Percentiles rank a stretch among this genome's conserved stretches.
Evolutionary conservation across 371 early-diverging fungal genomes (phyloP).

Genomic region (Mucor mucedo): DNA sequence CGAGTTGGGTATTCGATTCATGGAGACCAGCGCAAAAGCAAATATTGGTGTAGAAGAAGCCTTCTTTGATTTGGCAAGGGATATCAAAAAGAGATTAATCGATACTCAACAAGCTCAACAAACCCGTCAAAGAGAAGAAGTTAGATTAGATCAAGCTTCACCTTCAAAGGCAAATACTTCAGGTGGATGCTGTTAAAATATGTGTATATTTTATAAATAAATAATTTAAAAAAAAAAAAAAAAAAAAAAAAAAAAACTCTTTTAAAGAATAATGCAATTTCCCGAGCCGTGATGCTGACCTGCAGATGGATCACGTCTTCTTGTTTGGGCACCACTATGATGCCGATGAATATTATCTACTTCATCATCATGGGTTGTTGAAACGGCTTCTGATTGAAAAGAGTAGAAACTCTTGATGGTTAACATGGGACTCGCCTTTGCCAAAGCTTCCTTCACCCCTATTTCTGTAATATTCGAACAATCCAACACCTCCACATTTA

Average conservation of each 20-base stretch:
- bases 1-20: slow-evolving; percentile 87
- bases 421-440: slow-evolving; percentile 40
- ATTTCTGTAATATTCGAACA: slow-evolving; percentile 49
- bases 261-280: slow-evolving; percentile 39
- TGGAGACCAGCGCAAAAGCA: slow-evolving; percentile 97
- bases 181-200: slow-evolving; percentile 27
- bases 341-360: not conserved
- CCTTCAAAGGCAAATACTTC: slow-evolving; percentile 31
- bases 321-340: slow-evolving; percentile 1
- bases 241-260: not conserved
- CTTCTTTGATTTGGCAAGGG: slow-evolving; percentile 93
- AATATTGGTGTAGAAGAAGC: slow-evolving; percentile 98
- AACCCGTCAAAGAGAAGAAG: slow-evolving; percentile 53
- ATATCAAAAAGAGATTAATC: slow-evolving; percentile 57
- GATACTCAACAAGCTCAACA: slow-evolving; percentile 59
- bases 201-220: not conserved
- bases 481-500: slow-evolving; percentile 49
- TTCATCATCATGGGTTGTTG: too few relatives aligned
- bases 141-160: slow-evolving; percentile 40
- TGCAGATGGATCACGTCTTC: slow-evolving; percentile 9
- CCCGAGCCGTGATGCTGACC: slow-evolving; percentile 21
- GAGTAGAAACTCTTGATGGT: slow-evolving; percentile 54
- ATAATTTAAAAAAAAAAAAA: not conserved
- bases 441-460: slow-evolving; percentile 41
- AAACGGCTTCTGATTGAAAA: slow-evolving; percentile 23